Base-by-base conservation (phyloP, 371 early-diverging fungal genomes). In the Saksenaea vasiformis region DNA sequence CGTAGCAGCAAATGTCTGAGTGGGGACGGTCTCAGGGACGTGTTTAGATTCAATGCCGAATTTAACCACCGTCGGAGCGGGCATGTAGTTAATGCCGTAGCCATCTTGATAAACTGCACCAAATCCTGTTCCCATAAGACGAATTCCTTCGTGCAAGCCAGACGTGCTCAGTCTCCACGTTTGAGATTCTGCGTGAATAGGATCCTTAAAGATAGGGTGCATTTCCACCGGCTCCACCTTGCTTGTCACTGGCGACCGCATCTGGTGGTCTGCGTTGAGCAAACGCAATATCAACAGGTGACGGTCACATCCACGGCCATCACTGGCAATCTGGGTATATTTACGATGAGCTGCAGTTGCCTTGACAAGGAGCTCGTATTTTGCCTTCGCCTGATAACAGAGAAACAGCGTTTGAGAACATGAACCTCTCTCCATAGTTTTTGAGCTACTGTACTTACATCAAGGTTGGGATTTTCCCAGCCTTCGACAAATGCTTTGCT, bases 11-110 rank as follows among this genome's bases (percentile, higher is more conserved):
- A 91, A 85, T n/a, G 61, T 69, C 22, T 55, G 64, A 0, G 89
- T 80, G 28, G 79, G 64, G 0, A 82, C 76, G 3, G 77, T 77
- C 54, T 76, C 79, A 41, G 72, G 61, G 0, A 73, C 77, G 24
- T 74, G 68, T 69, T 96, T 96, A 61, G 84, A 85, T 68, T 95
- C 95, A 39, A 92, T 85, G 31, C 93, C 93, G 77, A 93, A 91
- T 63, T 89, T 93, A 57, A 95, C 79, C 10, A 81, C 43, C 24
- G 77, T 73, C 3, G 83, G 80, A 15, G 84, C 87, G 1, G 93
- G 80, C 68, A 88, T 84, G 73, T 97, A 97, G 77, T 95, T 96
- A 70, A 93, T 89, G 34, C 95, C 96, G 68, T 95, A 97, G 0
- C 94, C 93, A 64, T 95, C 89, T 0, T 82, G 84, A 54, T 69